phyloP scores from a whole-genome alignment of 2,329 filamentous ascomycete species.

The Pseudofabraea citricarpa region DNA sequence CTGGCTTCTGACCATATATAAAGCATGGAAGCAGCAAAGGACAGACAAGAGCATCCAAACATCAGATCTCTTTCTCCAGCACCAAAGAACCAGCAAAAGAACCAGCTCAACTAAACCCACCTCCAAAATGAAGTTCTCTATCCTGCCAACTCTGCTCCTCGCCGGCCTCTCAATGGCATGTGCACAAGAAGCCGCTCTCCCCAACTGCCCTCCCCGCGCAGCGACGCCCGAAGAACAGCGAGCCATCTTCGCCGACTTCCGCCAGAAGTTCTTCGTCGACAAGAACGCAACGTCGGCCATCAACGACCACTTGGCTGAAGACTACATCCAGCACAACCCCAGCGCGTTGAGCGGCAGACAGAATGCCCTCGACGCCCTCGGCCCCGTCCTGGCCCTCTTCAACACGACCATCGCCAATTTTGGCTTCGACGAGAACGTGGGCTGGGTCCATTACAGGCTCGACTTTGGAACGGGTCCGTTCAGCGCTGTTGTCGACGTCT shows the following conservation, averaged over 20 bases:
- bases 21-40: too few species aligned
- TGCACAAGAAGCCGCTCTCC: background rate
- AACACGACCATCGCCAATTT: slow-evolving; percentile 5
- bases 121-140: background rate
- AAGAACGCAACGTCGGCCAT: slow-evolving; percentile 13
- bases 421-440: slow-evolving; percentile 9
- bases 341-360: slow-evolving; percentile 9
- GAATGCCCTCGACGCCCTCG: slow-evolving; percentile 7
- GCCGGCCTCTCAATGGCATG: background rate
- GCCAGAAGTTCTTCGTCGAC: slow-evolving; percentile 12
- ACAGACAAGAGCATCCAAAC: too few species aligned
- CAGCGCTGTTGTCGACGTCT: slow-evolving; percentile 14
- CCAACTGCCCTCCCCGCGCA: slow-evolving; percentile 9
- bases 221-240: slow-evolving; percentile 8
- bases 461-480: slow-evolving; percentile 2
- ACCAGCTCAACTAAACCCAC: background rate
- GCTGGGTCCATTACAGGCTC: slow-evolving; percentile 11
- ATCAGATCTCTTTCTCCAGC: too few species aligned
- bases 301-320: slow-evolving; percentile 8
- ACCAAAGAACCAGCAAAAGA: too few species aligned
- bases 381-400: slow-evolving; percentile 1
- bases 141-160: background rate
- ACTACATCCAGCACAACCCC: slow-evolving; percentile 19
- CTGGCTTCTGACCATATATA: too few species aligned
- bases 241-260: slow-evolving; percentile 13